Base-by-base conservation (phyloP, 78 protist genomes). In the Chrysochromulina parva region DNA sequence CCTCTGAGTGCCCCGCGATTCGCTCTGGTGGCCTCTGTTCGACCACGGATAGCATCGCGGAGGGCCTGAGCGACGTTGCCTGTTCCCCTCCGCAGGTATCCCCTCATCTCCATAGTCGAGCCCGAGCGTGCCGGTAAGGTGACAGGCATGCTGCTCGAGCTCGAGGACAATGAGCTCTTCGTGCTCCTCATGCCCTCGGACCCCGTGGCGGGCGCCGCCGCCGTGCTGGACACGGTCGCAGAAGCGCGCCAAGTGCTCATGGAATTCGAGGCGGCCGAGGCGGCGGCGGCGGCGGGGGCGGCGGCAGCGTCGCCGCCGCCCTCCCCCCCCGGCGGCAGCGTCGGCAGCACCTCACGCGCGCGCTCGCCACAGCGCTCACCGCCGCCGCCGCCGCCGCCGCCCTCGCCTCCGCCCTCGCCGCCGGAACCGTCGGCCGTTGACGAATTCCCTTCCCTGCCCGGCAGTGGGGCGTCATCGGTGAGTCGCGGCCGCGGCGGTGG, bases 351-450 rank as follows among this genome's bases (percentile, higher is more conserved):
- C n/a, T n/a, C n/a, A n/a, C n/a, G n/a, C n/a, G n/a, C n/a, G n/a
- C n/a, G n/a, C n/a, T n/a, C n/a, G n/a, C n/a, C n/a, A n/a, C n/a
- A n/a, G n/a, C n/a, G n/a, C n/a, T n/a, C n/a, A n/a, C n/a, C n/a
- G n/a, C n/a, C n/a, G n/a, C n/a, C n/a, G n/a, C n/a, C n/a, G n/a
- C n/a, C n/a, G n/a, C n/a, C n/a, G n/a, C 58, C 58, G 20, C 55
- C 55, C 82, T 74, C 82, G 22, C 82, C 82, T 3, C 82, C 82
- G 57, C n/a, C n/a, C n/a, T n/a, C n/a, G n/a, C 82, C 82, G 14
- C 20, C 82, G n/a, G 62, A 58, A 11, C 62, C 62, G 6, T 6
- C 62, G 62, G 22, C 6, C 62, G 62, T 6, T 11, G 62, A 58
- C 24, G 13, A 7, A 7, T 58, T 58, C 62, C 62, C 62, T 58